Evolutionary conservation across 768 basidiomycete genomes (phyloP).

Genomic region (Gymnopilus junonius): DNA sequence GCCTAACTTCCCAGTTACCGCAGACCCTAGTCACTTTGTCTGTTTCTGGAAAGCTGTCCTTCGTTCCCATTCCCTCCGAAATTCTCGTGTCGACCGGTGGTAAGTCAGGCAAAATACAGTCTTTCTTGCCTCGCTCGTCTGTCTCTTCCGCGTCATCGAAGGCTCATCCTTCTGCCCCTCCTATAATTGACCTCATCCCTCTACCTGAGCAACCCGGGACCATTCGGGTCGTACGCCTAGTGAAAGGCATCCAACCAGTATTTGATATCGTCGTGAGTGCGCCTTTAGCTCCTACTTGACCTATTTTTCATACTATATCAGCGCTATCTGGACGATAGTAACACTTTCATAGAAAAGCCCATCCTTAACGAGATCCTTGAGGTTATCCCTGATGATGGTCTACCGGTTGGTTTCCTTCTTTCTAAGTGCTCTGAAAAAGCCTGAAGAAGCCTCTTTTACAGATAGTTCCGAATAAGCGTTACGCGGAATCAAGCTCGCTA

Average conservation of each 20-base stretch:
- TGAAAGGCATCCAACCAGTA: slow-evolving; percentile 59
- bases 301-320: slow-evolving; percentile 29
- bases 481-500: slow-evolving; percentile 64
- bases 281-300: not conserved
- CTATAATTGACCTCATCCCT: slow-evolving; percentile 53
- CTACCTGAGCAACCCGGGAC: slow-evolving; percentile 42
- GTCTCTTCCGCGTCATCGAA: slow-evolving; percentile 45
- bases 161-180: slow-evolving; percentile 34
- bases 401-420: slow-evolving; percentile 15
- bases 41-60: slow-evolving; percentile 59
- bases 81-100: slow-evolving; percentile 44
- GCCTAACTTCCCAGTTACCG: slow-evolving; percentile 33
- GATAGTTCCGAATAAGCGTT: slow-evolving; percentile 63
- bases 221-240: slow-evolving; percentile 57
- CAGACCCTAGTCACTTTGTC: slow-evolving; percentile 58
- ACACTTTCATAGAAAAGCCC: slow-evolving; percentile 56
- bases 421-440: not conserved
- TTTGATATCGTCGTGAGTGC: slow-evolving; percentile 63
- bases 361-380: slow-evolving; percentile 43
- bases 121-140: slow-evolving; percentile 56
- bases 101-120: slow-evolving; percentile 49
- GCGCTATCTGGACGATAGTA: slow-evolving; percentile 59
- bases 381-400: not conserved
- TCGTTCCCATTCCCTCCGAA: slow-evolving; percentile 58
- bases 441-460: slow-evolving; percentile 21